Percentiles rank a stretch among this genome's conserved stretches.
Evolutionary conservation across 108 stramenopile species (phyloP).

Genomic region (Discostella stelligeroides): DNA sequence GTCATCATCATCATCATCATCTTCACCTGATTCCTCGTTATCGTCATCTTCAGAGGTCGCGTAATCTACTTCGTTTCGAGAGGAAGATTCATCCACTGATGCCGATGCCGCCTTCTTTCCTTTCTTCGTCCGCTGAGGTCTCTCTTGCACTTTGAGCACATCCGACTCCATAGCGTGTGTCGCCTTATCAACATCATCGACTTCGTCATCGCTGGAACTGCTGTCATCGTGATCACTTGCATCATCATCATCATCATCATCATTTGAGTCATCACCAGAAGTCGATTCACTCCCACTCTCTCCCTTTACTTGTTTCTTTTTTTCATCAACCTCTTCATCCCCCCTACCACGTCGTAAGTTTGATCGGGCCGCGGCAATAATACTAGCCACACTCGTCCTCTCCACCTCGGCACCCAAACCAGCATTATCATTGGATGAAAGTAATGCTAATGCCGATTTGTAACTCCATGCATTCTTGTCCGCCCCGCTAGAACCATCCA

Average conservation of each 20-base stretch:
- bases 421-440: constrained; percentile 55
- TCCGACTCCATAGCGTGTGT: constrained; percentile 46
- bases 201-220: constrained; percentile 53
- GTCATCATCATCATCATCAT: constrained; percentile 42
- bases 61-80: constrained; percentile 39
- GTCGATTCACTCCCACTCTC: constrained; percentile 24
- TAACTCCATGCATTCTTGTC: constrained; percentile 77
- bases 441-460: constrained; percentile 70
- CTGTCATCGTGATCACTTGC: constrained; percentile 31
- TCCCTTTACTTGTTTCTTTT: constrained; percentile 42
- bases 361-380: constrained; percentile 81
- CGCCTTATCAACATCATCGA: constrained; percentile 45
- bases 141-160: constrained; percentile 39
- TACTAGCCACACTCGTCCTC: constrained; percentile 69
- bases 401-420: constrained; percentile 37
- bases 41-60: constrained; percentile 13
- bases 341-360: constrained; percentile 57
- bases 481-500: constrained; percentile 18
- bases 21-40: constrained; percentile 47
- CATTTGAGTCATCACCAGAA: background rate
- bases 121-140: constrained; percentile 27
- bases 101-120: background rate
- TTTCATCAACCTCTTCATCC: constrained; percentile 27
- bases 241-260: constrained; percentile 7
- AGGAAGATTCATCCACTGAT: background rate